Percentiles rank a stretch among this genome's conserved stretches.
These are phyloP conservation scores for Fusarium pseudonygamai DNA, from an alignment of 2,329 filamentous ascomycete species.

Conservation along the genomic window DNA sequence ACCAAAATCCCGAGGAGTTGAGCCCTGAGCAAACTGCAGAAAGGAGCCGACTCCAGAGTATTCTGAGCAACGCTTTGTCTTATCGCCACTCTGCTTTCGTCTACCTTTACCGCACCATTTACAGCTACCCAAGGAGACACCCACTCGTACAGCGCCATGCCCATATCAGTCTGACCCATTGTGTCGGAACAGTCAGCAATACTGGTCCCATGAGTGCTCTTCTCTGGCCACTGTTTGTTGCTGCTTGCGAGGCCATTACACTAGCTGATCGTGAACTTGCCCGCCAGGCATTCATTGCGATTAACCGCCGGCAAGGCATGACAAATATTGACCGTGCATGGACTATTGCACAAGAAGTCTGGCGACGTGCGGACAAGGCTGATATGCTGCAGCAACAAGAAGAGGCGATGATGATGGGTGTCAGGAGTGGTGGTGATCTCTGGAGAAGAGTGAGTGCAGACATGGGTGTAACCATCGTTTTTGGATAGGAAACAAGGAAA, in stretches of 20 bases:
- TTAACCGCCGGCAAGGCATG: slow-evolving; percentile 70
- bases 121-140: slow-evolving; percentile 58
- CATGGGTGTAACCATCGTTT: slow-evolving; percentile 67
- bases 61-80: slow-evolving; percentile 67
- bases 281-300: slow-evolving; percentile 59
- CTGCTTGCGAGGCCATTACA: slow-evolving; percentile 66
- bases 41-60: slow-evolving; percentile 59
- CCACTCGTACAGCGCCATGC: slow-evolving; percentile 63
- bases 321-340: slow-evolving; percentile 70
- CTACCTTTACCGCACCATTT: slow-evolving; percentile 65
- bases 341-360: slow-evolving; percentile 69
- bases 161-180: slow-evolving; percentile 61
- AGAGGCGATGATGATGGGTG: slow-evolving; percentile 29
- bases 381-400: slow-evolving; percentile 41
- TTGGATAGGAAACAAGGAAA: slow-evolving; percentile 51
- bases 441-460: slow-evolving; percentile 68
- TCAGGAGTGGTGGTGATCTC: slow-evolving; percentile 51
- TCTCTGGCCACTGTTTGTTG: slow-evolving; percentile 72
- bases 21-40: slow-evolving; percentile 45
- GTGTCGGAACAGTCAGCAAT: slow-evolving; percentile 63
- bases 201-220: slow-evolving; percentile 70
- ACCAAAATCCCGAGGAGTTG: slow-evolving; percentile 37
- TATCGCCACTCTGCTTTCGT: slow-evolving; percentile 68
- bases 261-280: slow-evolving; percentile 62
- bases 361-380: slow-evolving; percentile 60